Evolutionary conservation across 805 yeast genomes (phyloP), one percentile per base, ranked within the genome.

Genomic region (Starmerella roubikii): DNA sequence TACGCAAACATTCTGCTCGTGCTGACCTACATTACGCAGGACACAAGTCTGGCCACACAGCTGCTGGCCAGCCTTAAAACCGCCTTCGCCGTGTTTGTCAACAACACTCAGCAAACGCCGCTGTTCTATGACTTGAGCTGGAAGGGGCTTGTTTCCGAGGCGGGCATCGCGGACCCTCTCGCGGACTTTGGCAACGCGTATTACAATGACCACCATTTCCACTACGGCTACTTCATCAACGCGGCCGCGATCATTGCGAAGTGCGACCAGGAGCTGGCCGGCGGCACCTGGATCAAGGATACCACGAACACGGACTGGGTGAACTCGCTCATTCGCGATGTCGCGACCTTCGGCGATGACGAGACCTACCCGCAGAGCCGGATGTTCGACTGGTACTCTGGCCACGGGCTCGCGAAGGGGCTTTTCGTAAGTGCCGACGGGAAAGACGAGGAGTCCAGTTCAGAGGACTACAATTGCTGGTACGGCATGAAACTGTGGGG

Each of bases 181-280:
- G 72, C 72, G 21, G 94, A 85, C 60, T 83, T 67, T 55, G 93
- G 93, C 34, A 69, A 78, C 55, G 71, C 80, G 19, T 78, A 71
- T 55, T 82, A 81, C 59, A 81, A 82, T 50, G 93, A 83, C 53
- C 93, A 83, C 52, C 91, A 82, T 54, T 83, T 81, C 69, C 93
- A 83, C 56, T 83, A 78, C 52, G 91, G 91, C 10, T 83, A 81
- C 57, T 77, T 74, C 49, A 67, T 82, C 34, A 86, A 81, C 54
- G 80, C 93, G 1, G 93, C 93, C 5, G 85, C 93, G 1, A 63
- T 79, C 17, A 70, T 81, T 33, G 86, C 78, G n/a, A 57, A 72
- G 39, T 72, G 76, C 15, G 93, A 82, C 54, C 41, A 48, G 3
- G 56, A 60, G 21, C 51, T 53, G 12, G 78, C 77, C 3, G 49